Evolutionary conservation across 2,329 filamentous ascomycete genomes (phyloP).

Genomic region (Pseudocercospora eumusae): DNA sequence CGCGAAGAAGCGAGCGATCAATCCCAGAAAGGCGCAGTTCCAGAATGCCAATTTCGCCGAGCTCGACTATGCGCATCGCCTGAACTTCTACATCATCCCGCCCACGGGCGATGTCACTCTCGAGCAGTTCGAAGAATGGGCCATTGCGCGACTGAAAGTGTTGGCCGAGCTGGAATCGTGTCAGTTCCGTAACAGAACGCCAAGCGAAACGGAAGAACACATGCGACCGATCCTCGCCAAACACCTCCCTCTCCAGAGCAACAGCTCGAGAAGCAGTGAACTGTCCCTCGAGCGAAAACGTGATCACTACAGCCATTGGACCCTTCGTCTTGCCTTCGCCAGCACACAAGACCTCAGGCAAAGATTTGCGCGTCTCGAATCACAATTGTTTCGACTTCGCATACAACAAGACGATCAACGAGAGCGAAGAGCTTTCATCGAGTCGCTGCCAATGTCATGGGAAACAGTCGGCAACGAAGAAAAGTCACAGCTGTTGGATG

Average conservation of each 20-base stretch:
- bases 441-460: conserved; percentile 77
- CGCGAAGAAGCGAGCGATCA: conserved; percentile 71
- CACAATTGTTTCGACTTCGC: conserved; percentile 81
- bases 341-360: conserved; percentile 86
- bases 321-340: conserved; percentile 87
- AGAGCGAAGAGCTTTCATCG: conserved; percentile 76
- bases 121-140: conserved; percentile 98
- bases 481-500: conserved; percentile 64
- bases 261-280: conserved; percentile 62
- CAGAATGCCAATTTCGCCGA: conserved; percentile 74
- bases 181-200: conserved; percentile 86
- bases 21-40: conserved; percentile 83
- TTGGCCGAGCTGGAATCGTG: conserved; percentile 90
- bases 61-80: conserved; percentile 75
- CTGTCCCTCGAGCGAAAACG: conserved; percentile 78
- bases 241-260: conserved; percentile 76
- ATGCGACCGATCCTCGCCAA: conserved; percentile 87
- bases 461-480: conserved; percentile 79
- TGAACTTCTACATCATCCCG: conserved; percentile 88
- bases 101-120: conserved; percentile 93
- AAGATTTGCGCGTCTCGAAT: conserved; percentile 83
- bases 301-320: conserved; percentile 98
- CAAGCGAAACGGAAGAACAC: conserved; percentile 77
- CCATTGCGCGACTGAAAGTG: conserved; percentile 85
- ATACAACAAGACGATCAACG: conserved; percentile 72